A percentile compares a stretch with the other conserved stretches of the same genome.
These are phyloP conservation scores for Barbatosphaeria neglecta DNA, from an alignment of 495 filamentous ascomycete species.

Conservation along the genomic window DNA sequence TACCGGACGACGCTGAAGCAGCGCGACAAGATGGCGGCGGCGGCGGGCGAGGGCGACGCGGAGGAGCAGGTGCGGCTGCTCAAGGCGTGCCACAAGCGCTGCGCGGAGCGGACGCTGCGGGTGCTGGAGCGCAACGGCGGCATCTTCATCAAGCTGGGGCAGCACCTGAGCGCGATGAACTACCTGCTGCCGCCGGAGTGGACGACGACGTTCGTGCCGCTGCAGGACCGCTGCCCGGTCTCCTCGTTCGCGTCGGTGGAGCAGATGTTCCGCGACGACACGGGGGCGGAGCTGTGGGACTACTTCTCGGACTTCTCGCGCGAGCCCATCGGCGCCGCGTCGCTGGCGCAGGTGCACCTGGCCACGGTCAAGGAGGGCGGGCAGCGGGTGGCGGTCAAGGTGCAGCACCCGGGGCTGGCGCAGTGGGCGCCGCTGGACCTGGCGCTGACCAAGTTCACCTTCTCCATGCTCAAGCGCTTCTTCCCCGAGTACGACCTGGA, in stretches of 20 bases:
- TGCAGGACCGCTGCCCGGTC: conserved; percentile 92
- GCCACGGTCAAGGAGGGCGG: conserved; percentile 78
- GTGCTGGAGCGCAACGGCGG: conserved; percentile 92
- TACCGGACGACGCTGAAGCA: conserved; percentile 72
- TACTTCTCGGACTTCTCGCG: conserved; percentile 75
- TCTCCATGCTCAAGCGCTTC: conserved; percentile 77
- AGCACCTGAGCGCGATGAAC: conserved; percentile 93
- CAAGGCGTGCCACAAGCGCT: conserved; percentile 81
- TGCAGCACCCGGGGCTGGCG: conserved; percentile 83
- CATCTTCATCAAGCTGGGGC: conserved; percentile 96
- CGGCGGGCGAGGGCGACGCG: too few relatives aligned
- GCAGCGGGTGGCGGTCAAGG: conserved; percentile 91
- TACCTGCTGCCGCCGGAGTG: conserved; percentile 90
- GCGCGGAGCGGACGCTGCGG: conserved; percentile 67
- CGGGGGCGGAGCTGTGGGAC: conserved; percentile 64
- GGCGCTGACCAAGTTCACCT: conserved; percentile 75
- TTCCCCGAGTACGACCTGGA: conserved; percentile 97
- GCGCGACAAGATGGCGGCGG: conserved; percentile 41
- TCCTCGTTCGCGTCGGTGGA: conserved; percentile 83
- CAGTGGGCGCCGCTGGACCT: conserved; percentile 91
- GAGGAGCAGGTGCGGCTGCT: conserved; percentile 56
- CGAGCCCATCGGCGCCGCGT: conserved; percentile 80
- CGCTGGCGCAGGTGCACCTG: conserved; percentile 86
- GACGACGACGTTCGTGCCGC: conserved; percentile 90
- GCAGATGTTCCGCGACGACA: conserved; percentile 75